Evolutionary conservation across 768 basidiomycete species (phyloP).

Genomic region (Amanita molliuscula): DNA sequence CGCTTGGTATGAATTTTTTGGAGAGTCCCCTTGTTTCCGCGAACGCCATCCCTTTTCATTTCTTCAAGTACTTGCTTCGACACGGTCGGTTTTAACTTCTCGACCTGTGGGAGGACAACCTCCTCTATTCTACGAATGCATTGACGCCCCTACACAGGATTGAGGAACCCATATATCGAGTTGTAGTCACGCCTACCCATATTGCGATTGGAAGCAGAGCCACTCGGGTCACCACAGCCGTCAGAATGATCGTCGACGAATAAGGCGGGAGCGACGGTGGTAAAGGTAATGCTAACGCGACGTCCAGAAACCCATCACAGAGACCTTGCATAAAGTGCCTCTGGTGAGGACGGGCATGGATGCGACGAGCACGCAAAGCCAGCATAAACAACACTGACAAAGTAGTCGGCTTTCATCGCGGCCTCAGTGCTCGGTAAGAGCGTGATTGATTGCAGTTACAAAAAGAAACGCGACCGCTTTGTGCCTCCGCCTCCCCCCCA

Average conservation of each 20-base stretch:
- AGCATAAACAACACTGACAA: constrained; percentile 16
- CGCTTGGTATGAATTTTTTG: constrained; percentile 37
- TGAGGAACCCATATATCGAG: constrained; percentile 6
- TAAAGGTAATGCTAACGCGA: constrained; percentile 64
- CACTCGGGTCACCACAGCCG: constrained; percentile 51
- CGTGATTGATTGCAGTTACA: constrained; percentile 9
- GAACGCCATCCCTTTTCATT: constrained; percentile 47
- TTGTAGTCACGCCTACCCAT: constrained; percentile 45
- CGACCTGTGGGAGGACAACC: constrained; percentile 45
- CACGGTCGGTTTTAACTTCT: constrained; percentile 34
- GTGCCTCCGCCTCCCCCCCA: constrained; percentile 9
- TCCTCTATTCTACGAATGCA: constrained; percentile 53
- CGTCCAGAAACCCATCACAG: constrained; percentile 63
- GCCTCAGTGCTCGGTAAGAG: constrained; percentile 19
- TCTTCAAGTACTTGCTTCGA: constrained; percentile 31
- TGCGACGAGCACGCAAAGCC: constrained; percentile 10
- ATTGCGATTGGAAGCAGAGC: constrained; percentile 60
- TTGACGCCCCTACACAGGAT: constrained; percentile 40
- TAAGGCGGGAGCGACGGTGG: constrained; percentile 62
- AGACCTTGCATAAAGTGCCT: constrained; percentile 28
- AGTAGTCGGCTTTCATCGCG: background rate
- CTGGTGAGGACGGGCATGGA: constrained; percentile 11
- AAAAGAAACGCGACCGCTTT: constrained; percentile 17
- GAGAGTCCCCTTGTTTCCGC: constrained; percentile 43
- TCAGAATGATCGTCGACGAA: constrained; percentile 64